These are phyloP conservation scores for Trichoderma erinaceum DNA, from an alignment of 495 filamentous ascomycete species.

Conservation along the genomic window DNA sequence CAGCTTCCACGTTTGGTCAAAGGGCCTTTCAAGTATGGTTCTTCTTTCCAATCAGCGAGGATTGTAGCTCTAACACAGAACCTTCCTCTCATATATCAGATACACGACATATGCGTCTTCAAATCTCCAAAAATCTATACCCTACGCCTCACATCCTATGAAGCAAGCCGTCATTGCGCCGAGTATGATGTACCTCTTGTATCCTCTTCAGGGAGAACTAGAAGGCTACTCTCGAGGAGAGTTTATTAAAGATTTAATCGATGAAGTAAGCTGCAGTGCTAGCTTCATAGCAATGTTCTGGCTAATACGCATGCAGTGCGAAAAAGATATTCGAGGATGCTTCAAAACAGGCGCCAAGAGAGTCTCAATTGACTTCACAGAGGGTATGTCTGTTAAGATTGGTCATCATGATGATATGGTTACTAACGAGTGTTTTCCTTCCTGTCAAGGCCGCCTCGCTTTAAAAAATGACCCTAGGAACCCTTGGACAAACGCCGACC, in stretches of 20 bases:
- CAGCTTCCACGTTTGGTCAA: conserved; percentile 1
- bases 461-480: background rate
- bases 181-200: conserved; percentile 6
- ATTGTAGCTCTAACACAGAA: background rate
- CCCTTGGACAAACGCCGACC: conserved; percentile 6
- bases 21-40: conserved; percentile 1
- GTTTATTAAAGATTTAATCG: background rate
- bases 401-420: background rate
- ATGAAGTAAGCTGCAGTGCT: background rate
- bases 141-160: background rate
- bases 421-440: background rate
- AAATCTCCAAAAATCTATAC: background rate
- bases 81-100: background rate
- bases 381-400: background rate
- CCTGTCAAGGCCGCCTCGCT: background rate
- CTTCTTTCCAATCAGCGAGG: background rate
- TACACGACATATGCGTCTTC: background rate
- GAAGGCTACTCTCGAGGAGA: background rate
- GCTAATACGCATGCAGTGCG: background rate
- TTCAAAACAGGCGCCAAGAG: background rate
- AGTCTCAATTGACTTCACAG: conserved; percentile 4
- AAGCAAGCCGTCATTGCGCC: conserved; percentile 8
- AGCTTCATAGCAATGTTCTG: background rate
- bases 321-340: background rate
- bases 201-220: background rate